Evolutionary conservation across 345 rosid genomes (phyloP).

Genomic region (Citrus reticulata): DNA sequence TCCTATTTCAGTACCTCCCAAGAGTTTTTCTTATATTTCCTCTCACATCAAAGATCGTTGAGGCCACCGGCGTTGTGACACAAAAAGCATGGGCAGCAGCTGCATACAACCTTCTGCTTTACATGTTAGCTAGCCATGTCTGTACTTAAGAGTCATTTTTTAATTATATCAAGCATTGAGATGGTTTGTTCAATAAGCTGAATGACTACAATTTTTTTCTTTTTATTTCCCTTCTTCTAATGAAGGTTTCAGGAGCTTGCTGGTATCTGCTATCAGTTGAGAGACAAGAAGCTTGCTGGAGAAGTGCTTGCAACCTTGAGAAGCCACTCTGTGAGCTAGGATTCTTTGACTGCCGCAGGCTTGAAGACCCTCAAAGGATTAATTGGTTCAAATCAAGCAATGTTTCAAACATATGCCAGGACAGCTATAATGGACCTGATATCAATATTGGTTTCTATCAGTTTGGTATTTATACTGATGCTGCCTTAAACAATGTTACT

Average conservation of each 20-base stretch:
- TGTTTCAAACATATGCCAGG: constrained; percentile 9
- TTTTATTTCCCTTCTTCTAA: not conserved
- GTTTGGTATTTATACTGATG: constrained; percentile 23
- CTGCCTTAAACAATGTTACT: constrained; percentile 10
- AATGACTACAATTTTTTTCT: not conserved
- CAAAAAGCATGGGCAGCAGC: constrained; percentile 41
- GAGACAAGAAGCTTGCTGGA: constrained; percentile 35
- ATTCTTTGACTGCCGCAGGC: constrained; percentile 24
- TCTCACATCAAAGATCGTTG: constrained; percentile 22
- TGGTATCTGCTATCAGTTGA: constrained; percentile 34
- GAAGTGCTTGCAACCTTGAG: constrained; percentile 24
- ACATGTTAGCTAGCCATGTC: constrained; percentile 37
- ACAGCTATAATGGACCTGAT: not conserved
- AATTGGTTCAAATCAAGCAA: constrained; percentile 26
- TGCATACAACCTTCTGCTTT: constrained; percentile 33
- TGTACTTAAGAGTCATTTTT: not conserved
- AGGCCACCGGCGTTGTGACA: constrained; percentile 26
- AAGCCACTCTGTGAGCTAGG: constrained; percentile 9
- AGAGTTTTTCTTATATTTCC: constrained; percentile 26
- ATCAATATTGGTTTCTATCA: constrained; percentile 7
- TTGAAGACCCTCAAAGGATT: not conserved
- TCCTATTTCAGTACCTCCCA: constrained; percentile 29
- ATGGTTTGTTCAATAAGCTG: not conserved
- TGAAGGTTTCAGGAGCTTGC: constrained; percentile 34
- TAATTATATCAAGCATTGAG: not conserved